Percentiles rank a stretch among this genome's conserved stretches.
These are phyloP conservation scores for Phymatotrichopsis omnivora DNA, from an alignment of 2,329 filamentous ascomycete species.

Conservation along the genomic window DNA sequence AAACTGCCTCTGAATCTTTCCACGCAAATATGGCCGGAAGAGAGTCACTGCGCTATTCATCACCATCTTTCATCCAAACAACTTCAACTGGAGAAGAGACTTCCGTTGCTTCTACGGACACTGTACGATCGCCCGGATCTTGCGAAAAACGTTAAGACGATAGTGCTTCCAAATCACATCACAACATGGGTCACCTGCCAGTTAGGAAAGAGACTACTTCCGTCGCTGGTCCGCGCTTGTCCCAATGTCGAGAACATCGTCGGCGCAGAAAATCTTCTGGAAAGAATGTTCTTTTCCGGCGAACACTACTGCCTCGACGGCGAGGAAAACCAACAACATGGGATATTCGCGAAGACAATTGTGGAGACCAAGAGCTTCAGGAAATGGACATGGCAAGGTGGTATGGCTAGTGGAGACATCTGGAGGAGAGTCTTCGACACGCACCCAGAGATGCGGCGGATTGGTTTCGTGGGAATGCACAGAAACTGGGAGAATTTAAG, in stretches of 20 bases:
- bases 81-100: slow-evolving; percentile 20
- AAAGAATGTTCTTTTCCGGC: slow-evolving; percentile 24
- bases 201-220: slow-evolving; percentile 22
- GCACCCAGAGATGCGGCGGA: slow-evolving; percentile 20
- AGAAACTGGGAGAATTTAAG: slow-evolving; percentile 22
- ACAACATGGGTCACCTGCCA: slow-evolving; percentile 23
- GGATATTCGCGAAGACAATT: slow-evolving; percentile 22
- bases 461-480: slow-evolving; percentile 20
- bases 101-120: slow-evolving; percentile 24
- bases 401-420: slow-evolving; percentile 18
- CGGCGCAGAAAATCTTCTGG: slow-evolving; percentile 21
- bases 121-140: slow-evolving; percentile 16
- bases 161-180: slow-evolving; percentile 20
- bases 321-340: slow-evolving; percentile 22
- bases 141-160: slow-evolving; percentile 11
- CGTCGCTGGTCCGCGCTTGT: slow-evolving; percentile 14
- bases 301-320: slow-evolving; percentile 27
- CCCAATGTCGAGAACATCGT: slow-evolving; percentile 19
- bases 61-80: slow-evolving; percentile 22
- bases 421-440: slow-evolving; percentile 22
- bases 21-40: slow-evolving; percentile 14
- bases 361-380: slow-evolving; percentile 19
- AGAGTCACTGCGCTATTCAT: slow-evolving; percentile 18
- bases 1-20: slow-evolving; percentile 24
- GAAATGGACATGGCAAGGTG: slow-evolving; percentile 20